Base-by-base conservation (phyloP, 768 basidiomycete genomes). In the Calocybe indica region DNA sequence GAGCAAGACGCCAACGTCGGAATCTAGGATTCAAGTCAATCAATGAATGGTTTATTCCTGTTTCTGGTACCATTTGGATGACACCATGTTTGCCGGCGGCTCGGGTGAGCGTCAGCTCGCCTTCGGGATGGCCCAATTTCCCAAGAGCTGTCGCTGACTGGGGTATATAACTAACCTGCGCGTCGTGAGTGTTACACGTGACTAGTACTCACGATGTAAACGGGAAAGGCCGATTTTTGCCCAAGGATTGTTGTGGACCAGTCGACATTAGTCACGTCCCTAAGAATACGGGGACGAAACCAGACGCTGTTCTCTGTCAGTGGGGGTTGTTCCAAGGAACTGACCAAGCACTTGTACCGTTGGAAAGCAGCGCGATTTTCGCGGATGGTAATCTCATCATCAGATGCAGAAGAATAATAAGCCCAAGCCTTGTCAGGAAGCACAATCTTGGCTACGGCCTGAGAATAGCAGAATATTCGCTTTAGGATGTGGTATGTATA, bases 111-210 rank as follows among this genome's bases (percentile, higher is more conserved):
- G 86, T 91, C 13, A 95, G 74, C 68, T 98, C 95, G 7, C 95
- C 95, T 50, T 96, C 91, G 0, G 93, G 92, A 60, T 98, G 93
- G 2, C 95, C 92, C 1, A 99, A 82, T 69, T 95, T 97, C 47
- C 93, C 91, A 3, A 92, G 75, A 3, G 88, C 91, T 5, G 92
- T 92, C 0, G 91, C 91, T n/a, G 83, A 65, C 71, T 72, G 54
- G 31, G 7, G 12, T 9, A 47, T 13, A 12, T 33, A 45, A 11
- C 29, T 44, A 14, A 5, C 45, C 31, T 12, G 8, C 10, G 22
- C 6, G 30, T 29, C 11, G 9, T 30, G 22, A 15, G 13, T 31
- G 13, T 37, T 44, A 6, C 3, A 48, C 51, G 37, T 12, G 46
- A 43, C 28, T 6, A 30, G 33, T 32, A 52, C 75, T 53, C 56